Percentiles rank a stretch among this genome's conserved stretches.
These are phyloP conservation scores for Cucurbitaria berberidis DNA, from an alignment of 2,329 filamentous ascomycete species.

Conservation along the genomic window DNA sequence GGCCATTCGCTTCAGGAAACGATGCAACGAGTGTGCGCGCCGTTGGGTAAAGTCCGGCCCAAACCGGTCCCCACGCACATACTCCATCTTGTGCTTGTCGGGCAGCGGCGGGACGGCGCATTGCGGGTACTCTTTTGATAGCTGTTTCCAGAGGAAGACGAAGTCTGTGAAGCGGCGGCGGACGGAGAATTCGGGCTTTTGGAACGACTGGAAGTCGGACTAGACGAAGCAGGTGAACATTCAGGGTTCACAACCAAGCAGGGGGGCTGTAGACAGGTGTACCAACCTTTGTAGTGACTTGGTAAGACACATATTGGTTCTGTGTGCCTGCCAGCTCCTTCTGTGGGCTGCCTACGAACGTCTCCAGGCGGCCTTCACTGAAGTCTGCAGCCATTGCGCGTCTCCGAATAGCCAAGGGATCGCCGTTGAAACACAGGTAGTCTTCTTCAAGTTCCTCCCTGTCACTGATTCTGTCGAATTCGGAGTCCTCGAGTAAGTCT, in stretches of 20 bases:
- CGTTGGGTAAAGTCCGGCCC: slow-evolving; percentile 89
- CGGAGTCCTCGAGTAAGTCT: slow-evolving; percentile 15
- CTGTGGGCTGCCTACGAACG: slow-evolving; percentile 79
- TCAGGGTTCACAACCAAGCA: not conserved
- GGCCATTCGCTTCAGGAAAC: slow-evolving; percentile 85
- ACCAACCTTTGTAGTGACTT: slow-evolving; percentile 84
- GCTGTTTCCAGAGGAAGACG: slow-evolving; percentile 91
- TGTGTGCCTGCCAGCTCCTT: slow-evolving; percentile 98
- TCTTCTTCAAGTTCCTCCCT: slow-evolving; percentile 13
- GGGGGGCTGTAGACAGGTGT: not conserved
- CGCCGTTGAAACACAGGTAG: slow-evolving; percentile 3
- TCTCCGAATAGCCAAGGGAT: slow-evolving; percentile 16
- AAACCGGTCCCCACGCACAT: slow-evolving; percentile 95
- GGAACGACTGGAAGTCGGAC: slow-evolving; percentile 95
- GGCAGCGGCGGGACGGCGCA: slow-evolving; percentile 92
- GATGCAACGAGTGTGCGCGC: slow-evolving; percentile 86
- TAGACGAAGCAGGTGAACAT: slow-evolving; percentile 47
- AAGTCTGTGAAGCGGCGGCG: slow-evolving; percentile 97
- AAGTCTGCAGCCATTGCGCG: slow-evolving; percentile 45
- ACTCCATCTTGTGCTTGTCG: slow-evolving; percentile 99
- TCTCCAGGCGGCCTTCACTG: slow-evolving; percentile 76
- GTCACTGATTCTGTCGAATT: slow-evolving; percentile 22
- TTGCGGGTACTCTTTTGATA: slow-evolving; percentile 85
- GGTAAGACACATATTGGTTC: slow-evolving; percentile 94
- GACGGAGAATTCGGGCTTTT: slow-evolving; percentile 77